Base-by-base conservation (phyloP, 2,329 filamentous ascomycete species). In the Fusarium praegraminearum region DNA sequence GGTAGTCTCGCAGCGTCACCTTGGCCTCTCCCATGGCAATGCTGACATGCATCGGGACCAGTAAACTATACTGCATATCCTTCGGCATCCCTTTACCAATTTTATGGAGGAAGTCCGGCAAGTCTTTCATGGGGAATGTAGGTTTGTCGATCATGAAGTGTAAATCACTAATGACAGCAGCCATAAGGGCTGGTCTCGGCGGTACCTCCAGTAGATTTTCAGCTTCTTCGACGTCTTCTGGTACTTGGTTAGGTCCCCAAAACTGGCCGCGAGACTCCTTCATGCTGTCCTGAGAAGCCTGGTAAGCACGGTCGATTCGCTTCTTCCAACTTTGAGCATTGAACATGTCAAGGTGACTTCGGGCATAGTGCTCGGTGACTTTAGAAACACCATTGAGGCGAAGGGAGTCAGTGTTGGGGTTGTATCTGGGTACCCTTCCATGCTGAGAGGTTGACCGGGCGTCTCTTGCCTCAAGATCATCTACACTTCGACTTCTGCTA, bases 11-110 rank as follows among this genome's bases (percentile, higher is more conserved):
- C 24, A 99, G 82, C 16, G 90, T 91, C n/a, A 97, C 86, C 65
- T 92, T 90, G 12, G 91, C 93, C 79, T 99, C 96, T 51, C 94
- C 92, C 90, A 98, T 94, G 64, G 92, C 92, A 67, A 99, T 86
- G 69, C 93, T 90, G 4, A 99, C 86, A 78, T 92, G 92, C 90
- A 98, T 93, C 0, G 96, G 97, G 13, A 99, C 84, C 20, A 99
- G 85, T 22, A 99, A 84, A 12, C 93, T 90, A 78, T 98, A 99
- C 75, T 95, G 85, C 87, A 94, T 99, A 75, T 97, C 91, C 67
- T 89, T 86, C 1, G 96, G 96, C 89, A 99, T 97, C 1, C 96
- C 96, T 81, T 99, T 99, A n/a, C 96, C 96, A 61, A 98, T 90
- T 49, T 89, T 88, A 76, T 98, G 87, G 28, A 99, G 83, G 77